Evolutionary conservation across 257 asterid genomes (phyloP), one percentile per base, ranked within the genome.

Genomic region (Nicotiana knightiana): DNA sequence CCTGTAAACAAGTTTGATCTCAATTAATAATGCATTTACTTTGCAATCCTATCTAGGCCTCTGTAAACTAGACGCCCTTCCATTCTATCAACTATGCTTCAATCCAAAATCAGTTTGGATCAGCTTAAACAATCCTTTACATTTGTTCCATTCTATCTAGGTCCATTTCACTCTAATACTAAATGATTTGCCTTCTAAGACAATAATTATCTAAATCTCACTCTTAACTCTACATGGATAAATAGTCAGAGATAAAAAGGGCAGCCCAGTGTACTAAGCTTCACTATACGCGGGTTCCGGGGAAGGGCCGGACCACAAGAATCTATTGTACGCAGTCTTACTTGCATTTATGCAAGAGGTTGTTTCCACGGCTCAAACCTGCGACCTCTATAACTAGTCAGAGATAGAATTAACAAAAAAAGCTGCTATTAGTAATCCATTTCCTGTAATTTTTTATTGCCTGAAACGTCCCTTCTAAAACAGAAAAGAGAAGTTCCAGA

Each of bases 1-100:
- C 97, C 99, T 96, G 89, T 37, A 62, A 46, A 67, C 37, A 33
- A 26, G 37, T 51, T 26, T 9, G 26, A 71, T 51, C 32, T 24
- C 76, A 58, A 58, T 58, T 17, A 51, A 46, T 54, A 28, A 46
- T 33, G 30, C 37, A 21, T 39, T 43, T 70, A 71, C 59, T 71
- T 46, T 21, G 57, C 78, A 43, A 21, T 21, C 37, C 78, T 70
- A 4, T 11, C 37, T 9, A 70, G 43, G n/a, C 12, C 37, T 68
- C 35, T 43, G 21, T 35, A 43, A 70, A 46, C 78, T 71, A 46
- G 16, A 12, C 6, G 26, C 15, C 35, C 63, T 75, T 73, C 43
- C 13, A 12, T 48, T 75, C 79, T 26, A 18, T 51, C 39, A 70
- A 21, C 37, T 71, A 46, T 24, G 79, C 37, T 12, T 48, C 16